Evolutionary conservation across 257 asterid genomes (phyloP), one percentile per base, ranked within the genome.

Genomic region (Gentiana dahurica): DNA sequence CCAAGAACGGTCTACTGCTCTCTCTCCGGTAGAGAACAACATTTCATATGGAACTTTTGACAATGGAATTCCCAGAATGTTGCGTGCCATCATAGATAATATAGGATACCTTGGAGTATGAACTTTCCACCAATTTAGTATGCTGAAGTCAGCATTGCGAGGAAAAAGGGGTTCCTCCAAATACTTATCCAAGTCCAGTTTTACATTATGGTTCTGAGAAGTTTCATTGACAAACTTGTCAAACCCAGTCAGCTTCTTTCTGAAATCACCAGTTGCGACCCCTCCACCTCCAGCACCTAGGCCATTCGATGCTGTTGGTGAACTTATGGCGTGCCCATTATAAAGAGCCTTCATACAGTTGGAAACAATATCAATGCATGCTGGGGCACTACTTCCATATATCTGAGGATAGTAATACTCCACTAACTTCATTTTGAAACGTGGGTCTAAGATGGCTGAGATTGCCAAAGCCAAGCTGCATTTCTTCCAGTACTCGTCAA

Each of bases 381-480:
- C 80, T 6, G 83, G 63, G 49, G 87, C 81, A 73, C 76, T 76
- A 41, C 65, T 81, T 8, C 85, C 94, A 51, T 87, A 91, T 55
- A 91, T 87, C 61, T 77, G 88, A 11, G 93, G 89, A 64, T 91
- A 91, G 74, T 85, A 91, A 58, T 75, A 91, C 66, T 91, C 93
- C 36, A 91, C 97, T 61, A 85, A 70, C 61, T 78, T 82, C 98
- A 87, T 91, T 79, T 91, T 91, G 71, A 56, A 91, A 36, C 86
- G 74, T 0, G 98, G 98, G 68, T 87, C 98, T 70, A 91, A 72
- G 70, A 91, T 81, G 38, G 94, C 90, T 41, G 97, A 95, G 67
- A 91, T 75, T n/a, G 98, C 92, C 89, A 91, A 79, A 51, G 90
- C 87, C 82, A 91, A 74, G 81, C 98, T 91, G 81, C 98, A 87